Conservation (phyloP, 208 protist genomes). For the Leishmania braziliensis region DNA sequence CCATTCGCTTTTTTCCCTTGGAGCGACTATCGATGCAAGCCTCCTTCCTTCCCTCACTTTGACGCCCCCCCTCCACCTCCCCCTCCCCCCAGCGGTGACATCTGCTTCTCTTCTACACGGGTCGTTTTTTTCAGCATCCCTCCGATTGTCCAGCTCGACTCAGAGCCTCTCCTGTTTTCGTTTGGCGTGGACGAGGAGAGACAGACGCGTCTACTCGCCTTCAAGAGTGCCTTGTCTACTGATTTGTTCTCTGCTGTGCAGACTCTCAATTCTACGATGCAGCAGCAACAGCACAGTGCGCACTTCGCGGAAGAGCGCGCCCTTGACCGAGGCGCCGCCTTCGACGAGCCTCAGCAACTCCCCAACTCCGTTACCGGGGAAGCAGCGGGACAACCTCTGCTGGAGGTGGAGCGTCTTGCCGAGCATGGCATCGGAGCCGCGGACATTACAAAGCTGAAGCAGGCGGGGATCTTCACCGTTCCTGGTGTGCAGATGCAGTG, state of each 20-base stretch:
- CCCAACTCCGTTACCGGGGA: conserved; percentile 29
- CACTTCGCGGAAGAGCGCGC: conserved; percentile 2
- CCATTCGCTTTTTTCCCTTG: conserved; percentile 9
- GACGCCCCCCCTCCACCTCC: neutral
- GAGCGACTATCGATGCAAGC: neutral
- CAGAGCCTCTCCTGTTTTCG: neutral
- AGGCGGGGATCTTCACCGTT: conserved; percentile 92
- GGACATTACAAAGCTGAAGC: conserved; percentile 91
- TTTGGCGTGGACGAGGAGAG: neutral
- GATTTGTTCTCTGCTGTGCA: neutral
- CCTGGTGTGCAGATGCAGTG: conserved; percentile 93
- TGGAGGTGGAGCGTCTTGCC: conserved; percentile 90
- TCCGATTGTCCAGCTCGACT: neutral
- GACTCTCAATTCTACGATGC: neutral
- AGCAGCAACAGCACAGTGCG: conserved; percentile 2
- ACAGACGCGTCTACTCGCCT: neutral
- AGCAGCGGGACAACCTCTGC: conserved; percentile 43
- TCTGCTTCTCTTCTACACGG: too few species aligned
- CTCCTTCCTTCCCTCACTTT: neutral
- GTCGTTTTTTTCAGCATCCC: neutral
- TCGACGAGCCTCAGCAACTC: conserved; percentile 16
- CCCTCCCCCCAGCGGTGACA: neutral
- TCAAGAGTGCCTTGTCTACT: neutral
- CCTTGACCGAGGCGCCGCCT: conserved; percentile 17
- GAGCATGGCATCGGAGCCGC: conserved; percentile 89